Evolutionary conservation across 768 basidiomycete species (phyloP).

Genomic region (Suillus occidentalis): DNA sequence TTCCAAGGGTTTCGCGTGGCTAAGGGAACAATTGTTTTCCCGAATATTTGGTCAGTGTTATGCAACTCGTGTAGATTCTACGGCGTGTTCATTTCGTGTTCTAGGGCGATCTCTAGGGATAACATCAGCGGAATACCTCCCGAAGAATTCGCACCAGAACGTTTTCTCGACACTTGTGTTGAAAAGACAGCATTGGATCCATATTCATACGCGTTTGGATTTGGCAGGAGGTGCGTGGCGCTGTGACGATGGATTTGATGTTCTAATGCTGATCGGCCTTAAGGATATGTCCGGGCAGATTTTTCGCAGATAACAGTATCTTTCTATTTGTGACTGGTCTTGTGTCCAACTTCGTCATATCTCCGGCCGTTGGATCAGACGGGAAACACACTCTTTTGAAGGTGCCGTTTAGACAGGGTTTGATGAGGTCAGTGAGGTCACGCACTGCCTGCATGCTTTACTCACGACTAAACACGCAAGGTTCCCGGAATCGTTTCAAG

Average conservation of each 20-base stretch:
- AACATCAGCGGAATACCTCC: conserved; percentile 4
- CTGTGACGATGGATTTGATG: background rate
- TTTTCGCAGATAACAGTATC: conserved; percentile 1
- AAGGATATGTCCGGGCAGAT: conserved; percentile 5
- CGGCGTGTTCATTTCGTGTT: background rate
- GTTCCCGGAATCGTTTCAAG: conserved; percentile 4
- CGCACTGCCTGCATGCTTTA: background rate
- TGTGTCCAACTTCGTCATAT: conserved; percentile 4
- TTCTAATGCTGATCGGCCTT: background rate
- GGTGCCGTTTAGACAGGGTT: background rate
- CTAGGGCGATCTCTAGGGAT: conserved; percentile 3
- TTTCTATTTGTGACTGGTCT: conserved; percentile 5
- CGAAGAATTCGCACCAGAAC: background rate
- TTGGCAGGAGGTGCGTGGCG: conserved; percentile 1
- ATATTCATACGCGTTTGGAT: conserved; percentile 6
- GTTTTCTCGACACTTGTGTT: background rate
- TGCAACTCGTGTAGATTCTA: background rate
- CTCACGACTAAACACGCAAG: background rate
- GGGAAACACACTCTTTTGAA: background rate
- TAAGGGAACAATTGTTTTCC: conserved; percentile 37
- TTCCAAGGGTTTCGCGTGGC: conserved; percentile 38
- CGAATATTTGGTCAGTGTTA: conserved; percentile 38
- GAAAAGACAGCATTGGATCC: conserved; percentile 6
- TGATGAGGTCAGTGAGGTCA: background rate
- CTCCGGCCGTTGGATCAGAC: background rate